phyloP scores from a whole-genome alignment of 1,284 basidiomycete species.

The Leccinum subrobustum region DNA sequence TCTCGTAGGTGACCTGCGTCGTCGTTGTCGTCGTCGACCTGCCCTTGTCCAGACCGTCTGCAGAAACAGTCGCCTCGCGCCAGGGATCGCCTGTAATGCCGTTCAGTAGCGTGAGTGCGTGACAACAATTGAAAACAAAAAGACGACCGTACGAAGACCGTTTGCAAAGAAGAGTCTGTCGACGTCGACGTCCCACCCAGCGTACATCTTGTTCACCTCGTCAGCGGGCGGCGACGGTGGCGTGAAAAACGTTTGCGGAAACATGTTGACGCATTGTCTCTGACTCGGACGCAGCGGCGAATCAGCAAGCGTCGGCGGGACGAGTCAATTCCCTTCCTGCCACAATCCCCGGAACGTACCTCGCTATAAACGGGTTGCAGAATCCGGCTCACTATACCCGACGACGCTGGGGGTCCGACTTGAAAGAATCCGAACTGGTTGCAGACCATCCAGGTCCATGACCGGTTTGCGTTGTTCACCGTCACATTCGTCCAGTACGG shows the following conservation, averaged over 20 bases:
- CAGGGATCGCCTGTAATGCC: conserved; percentile 63
- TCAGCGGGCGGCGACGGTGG: conserved; percentile 40
- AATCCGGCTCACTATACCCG: background rate
- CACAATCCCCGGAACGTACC: conserved; percentile 33
- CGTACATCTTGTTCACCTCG: conserved; percentile 49
- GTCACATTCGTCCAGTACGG: conserved; percentile 40
- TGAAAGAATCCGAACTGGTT: background rate
- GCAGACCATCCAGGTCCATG: conserved; percentile 34
- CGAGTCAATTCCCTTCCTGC: background rate
- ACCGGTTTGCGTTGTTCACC: conserved; percentile 41
- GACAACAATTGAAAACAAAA: background rate
- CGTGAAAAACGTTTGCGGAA: conserved; percentile 52
- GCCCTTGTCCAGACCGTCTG: conserved; percentile 44
- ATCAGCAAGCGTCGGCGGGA: background rate
- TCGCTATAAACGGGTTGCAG: conserved; percentile 37
- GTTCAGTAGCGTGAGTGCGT: background rate
- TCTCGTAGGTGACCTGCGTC: conserved; percentile 52
- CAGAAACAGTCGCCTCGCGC: conserved; percentile 69
- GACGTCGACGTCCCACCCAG: conserved; percentile 52
- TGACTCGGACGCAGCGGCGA: conserved; percentile 21
- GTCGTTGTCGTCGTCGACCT: conserved; percentile 47
- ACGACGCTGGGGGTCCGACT: conserved; percentile 38
- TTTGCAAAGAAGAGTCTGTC: conserved; percentile 69
- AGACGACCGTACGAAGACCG: conserved; percentile 48
- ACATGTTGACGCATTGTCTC: conserved; percentile 64